Evolutionary conservation across 2,329 filamentous ascomycete species (phyloP).

Genomic region (Pleoardoris graminearum): DNA sequence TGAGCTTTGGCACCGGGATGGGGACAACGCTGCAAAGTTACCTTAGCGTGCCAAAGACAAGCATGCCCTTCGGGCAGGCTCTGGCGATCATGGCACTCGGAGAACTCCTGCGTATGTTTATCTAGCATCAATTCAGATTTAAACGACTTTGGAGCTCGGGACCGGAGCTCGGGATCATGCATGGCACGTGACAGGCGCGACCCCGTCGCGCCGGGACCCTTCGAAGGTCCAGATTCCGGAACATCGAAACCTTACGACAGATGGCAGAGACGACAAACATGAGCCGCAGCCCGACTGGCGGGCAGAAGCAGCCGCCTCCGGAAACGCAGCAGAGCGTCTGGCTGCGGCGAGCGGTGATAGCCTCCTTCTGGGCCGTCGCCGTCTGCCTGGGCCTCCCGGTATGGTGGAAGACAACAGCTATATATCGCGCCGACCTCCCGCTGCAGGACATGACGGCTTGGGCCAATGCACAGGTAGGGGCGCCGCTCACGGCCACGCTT

Average conservation of each 20-base stretch:
- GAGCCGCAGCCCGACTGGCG: conserved; percentile 5
- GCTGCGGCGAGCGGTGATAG: conserved; percentile 73
- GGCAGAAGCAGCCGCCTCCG: conserved; percentile 63
- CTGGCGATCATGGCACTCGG: conserved; percentile 84
- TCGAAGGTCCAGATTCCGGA: no score
- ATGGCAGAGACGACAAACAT: not conserved
- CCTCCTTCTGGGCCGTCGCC: conserved; percentile 90
- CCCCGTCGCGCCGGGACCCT: no score
- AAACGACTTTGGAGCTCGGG: no score
- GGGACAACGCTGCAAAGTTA: conserved; percentile 74
- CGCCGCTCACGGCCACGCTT: not conserved
- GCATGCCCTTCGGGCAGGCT: conserved; percentile 83
- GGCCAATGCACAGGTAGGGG: conserved; percentile 81
- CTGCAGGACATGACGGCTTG: conserved; percentile 85
- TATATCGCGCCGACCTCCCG: conserved; percentile 84
- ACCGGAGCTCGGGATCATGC: no score
- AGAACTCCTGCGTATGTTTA: conserved; percentile 68
- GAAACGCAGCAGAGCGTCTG: conserved; percentile 72
- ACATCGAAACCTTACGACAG: no score
- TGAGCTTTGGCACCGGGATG: conserved; percentile 80
- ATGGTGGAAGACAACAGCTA: conserved; percentile 95
- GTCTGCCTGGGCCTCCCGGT: conserved; percentile 82
- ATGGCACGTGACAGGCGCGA: no score
- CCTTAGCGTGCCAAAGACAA: conserved; percentile 73
- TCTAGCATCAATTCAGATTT: conserved; percentile 48